These are phyloP conservation scores for Dictyostelium citrinum DNA, from an alignment of 78 protist genomes.

Conservation along the genomic window DNA sequence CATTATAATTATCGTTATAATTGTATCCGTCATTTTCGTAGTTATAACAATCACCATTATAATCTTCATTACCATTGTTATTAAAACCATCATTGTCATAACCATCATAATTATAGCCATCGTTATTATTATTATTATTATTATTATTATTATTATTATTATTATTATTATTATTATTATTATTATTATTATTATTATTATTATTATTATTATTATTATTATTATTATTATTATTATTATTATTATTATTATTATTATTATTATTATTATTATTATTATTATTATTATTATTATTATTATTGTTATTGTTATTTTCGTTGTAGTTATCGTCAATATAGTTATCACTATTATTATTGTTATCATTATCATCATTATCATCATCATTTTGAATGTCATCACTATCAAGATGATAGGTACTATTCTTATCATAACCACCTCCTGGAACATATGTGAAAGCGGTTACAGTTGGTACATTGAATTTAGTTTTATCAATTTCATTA, in stretches of 20 bases:
- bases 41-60: neutral
- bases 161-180: no score
- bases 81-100: neutral
- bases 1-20: neutral
- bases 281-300: no score
- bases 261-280: no score
- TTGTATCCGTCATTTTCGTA: neutral
- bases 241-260: no score
- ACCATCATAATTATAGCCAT: neutral
- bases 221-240: no score
- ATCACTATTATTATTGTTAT: no score
- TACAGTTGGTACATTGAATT: neutral
- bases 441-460: neutral
- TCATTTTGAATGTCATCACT: neutral
- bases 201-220: no score
- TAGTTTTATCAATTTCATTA: neutral
- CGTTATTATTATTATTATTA: neutral
- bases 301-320: no score
- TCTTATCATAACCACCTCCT: neutral
- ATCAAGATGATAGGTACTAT: neutral
- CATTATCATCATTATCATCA: no score
- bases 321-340: no score
- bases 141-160: no score
- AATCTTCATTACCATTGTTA: neutral
- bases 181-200: no score